These are phyloP conservation scores for Cryptomeria japonica DNA, from an alignment of 75 land plant genomes.

Conservation along the genomic window DNA sequence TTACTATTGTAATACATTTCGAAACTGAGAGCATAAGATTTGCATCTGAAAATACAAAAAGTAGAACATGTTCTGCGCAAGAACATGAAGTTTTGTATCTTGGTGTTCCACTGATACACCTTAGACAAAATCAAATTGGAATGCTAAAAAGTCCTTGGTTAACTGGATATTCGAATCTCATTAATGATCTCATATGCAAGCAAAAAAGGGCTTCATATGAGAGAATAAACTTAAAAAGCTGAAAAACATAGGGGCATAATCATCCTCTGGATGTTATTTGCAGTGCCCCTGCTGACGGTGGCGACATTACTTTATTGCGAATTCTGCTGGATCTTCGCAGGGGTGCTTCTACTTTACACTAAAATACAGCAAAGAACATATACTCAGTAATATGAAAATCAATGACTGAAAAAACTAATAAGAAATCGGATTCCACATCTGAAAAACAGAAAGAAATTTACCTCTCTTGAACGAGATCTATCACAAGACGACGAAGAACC, in stretches of 20 bases:
- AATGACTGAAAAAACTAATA: background rate
- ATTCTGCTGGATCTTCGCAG: slow-evolving; percentile 2
- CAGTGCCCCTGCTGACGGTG: background rate
- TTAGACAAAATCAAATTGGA: background rate
- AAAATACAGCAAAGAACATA: background rate
- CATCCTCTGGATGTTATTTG: background rate
- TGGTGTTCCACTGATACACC: background rate
- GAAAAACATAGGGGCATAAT: background rate
- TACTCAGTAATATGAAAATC: background rate
- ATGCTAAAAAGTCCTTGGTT: background rate
- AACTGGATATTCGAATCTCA: background rate
- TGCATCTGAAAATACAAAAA: background rate
- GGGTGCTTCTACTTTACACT: background rate
- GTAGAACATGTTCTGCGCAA: background rate
- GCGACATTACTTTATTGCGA: background rate
- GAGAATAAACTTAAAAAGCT: background rate
- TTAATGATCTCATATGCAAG: background rate
- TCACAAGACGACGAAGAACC: background rate
- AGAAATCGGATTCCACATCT: no score
- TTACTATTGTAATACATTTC: background rate
- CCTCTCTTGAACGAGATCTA: background rate
- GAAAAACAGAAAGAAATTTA: background rate
- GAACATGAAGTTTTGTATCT: background rate
- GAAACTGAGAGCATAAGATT: no score
- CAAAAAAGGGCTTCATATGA: background rate